Base-by-base conservation (phyloP, 2,329 filamentous ascomycete genomes). In the Pseudogymnoascus sp. region DNA sequence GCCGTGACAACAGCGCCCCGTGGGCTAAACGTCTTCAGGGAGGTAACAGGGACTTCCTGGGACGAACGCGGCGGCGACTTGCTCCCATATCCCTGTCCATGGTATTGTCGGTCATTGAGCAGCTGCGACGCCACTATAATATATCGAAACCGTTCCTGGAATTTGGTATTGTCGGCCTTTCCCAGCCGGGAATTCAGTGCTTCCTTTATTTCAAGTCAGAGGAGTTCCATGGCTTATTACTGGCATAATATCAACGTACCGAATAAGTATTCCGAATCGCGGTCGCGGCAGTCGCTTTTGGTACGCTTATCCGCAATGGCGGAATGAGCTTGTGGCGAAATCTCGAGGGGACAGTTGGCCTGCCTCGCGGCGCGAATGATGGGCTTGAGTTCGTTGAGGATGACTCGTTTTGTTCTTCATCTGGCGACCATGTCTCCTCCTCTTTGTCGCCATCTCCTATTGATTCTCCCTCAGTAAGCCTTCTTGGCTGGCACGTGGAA, bases 141-240 rank as follows among this genome's bases (percentile, higher is more conserved):
- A 76, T 97, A 97, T 67, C 93, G 89, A 72, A 97, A 97, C 72
- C 92, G 89, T 76, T 97, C 93, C 65, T 96, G 82, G 71, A 97
- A 96, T 68, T 87, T 87, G 69, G 88, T 83, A 73, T 93, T 96
- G 70, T 96, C 92, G 69, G 84, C 86, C 68, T 87, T 83, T 63
- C 90, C 87, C 67, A 96, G 82, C 66, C 85, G 83, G 42, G 87
- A 87, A 68, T 88, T 89, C 64, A 93, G 82, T 9, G 84, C 88
- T 70, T 82, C 83, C 87, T 90, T 71, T 38, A 68, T 50, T 47
- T 31, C 19, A 19, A 47, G 19, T 63, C 53, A 67, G 50, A 21
- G 28, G 61, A 23, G 50, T 60, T 79, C 70, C 82, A 85, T 68
- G 78, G 76, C 23, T 59, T 38, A 38, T 62, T 17, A 35, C 62